phyloP scores from a whole-genome alignment of 164 flowering plant genomes.

The grape (Vitis vinifera) region DNA sequence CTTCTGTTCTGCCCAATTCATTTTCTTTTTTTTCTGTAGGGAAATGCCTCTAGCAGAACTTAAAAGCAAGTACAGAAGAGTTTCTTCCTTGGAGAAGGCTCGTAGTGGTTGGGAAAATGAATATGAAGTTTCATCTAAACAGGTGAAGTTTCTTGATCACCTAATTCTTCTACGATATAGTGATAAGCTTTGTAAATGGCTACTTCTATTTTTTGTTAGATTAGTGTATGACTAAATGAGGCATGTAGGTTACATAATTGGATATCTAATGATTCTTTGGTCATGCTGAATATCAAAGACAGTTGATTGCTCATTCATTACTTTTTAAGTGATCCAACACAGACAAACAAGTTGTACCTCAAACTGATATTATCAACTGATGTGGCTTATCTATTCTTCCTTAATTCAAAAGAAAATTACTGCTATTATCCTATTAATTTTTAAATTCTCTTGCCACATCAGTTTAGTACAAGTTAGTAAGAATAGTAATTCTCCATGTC shows the following conservation, averaged over 20 bases:
- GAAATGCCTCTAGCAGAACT: constrained; percentile 86
- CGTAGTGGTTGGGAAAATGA: constrained; percentile 89
- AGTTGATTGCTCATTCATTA: too few species aligned
- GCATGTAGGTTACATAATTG: too few species aligned
- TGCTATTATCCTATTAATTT: neutral
- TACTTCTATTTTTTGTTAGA: neutral
- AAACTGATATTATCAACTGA: too few species aligned
- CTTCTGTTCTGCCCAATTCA: neutral
- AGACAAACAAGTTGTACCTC: too few species aligned
- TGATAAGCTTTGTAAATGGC: neutral
- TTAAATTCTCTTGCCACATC: neutral
- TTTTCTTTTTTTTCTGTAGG: constrained; percentile 34
- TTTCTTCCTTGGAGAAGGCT: constrained; percentile 75
- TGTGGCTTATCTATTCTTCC: too few species aligned
- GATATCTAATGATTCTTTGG: too few species aligned
- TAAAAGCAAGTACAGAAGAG: constrained; percentile 73
- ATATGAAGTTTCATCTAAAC: constrained; percentile 83
- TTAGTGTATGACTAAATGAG: neutral
- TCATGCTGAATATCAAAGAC: too few species aligned
- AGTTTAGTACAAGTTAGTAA: too few species aligned
- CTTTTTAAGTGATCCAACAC: too few species aligned
- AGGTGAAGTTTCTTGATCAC: constrained; percentile 42
- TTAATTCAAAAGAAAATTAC: neutral
- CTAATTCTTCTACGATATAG: neutral
- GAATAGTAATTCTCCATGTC: too few species aligned